Base-by-base conservation (phyloP, 192 early-diverging fungal species). In the Chytriomyces hyalinus region DNA sequence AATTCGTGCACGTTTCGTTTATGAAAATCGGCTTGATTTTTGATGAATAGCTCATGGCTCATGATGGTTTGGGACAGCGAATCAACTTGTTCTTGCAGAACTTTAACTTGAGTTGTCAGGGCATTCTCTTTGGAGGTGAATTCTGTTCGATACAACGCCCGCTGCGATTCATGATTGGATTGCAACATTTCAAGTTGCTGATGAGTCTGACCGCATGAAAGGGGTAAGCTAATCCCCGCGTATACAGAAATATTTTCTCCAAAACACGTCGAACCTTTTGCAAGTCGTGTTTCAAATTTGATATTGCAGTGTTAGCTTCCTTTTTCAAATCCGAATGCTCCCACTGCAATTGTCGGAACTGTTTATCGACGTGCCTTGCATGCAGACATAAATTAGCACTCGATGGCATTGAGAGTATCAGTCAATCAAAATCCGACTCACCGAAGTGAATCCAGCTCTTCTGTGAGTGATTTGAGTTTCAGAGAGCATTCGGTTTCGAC, bases 351-450 rank as follows among this genome's bases (percentile, higher is more conserved):
- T 71, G 60, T 3, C 53, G 17, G 6, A 49, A 62, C 15, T 22
- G 15, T 50, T 78, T 78, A 11, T 78, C 68, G 11, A 72, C 50
- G 49, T 62, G n/a, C 59, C 77, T 69, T 13, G 43, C 22, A 48
- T 45, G 43, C 61, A 22, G 17, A 48, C 49, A 26, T 48, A 45
- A 67, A 43, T 11, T 48, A 43, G 57, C 57, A 43, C 59, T 22
- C 59, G 5, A 1, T n/a, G 10, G 70, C 10, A 71, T 43, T 49
- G 13, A 5, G 22, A 24, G 15, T 11, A 43, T 71, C 51, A 20
- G 10, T 1, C 10, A 24, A 7, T 65, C 51, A 13, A 4, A 59
- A 59, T 44, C 15, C 65, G 10, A 9, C n/a, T 11, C 62, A 72
- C 70, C 59, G 20, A 9, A 47, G n/a, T 11, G 46, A 46, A 13